Percentiles rank a stretch among this genome's conserved stretches.
Conservation (phyloP, 306 rosid species). For the Fragaria ananassa region DNA sequence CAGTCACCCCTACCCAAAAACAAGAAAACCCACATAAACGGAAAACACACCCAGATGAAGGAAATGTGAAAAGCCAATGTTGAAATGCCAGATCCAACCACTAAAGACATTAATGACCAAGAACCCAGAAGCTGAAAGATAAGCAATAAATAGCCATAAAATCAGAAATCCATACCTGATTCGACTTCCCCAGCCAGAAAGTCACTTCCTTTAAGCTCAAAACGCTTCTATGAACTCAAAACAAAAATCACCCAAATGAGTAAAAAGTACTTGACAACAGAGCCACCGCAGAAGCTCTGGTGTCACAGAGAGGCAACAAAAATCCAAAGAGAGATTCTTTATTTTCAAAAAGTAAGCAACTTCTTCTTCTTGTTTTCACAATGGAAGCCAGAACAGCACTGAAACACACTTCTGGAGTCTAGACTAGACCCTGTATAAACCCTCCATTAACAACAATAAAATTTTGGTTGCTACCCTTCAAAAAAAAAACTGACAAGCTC, state of each 20-base stretch:
- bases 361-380: not conserved
- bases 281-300: not conserved
- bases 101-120: not conserved
- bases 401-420: conserved; percentile 14
- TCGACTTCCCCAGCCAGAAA: conserved; percentile 21
- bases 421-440: conserved; percentile 10
- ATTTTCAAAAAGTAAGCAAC: conserved; percentile 6
- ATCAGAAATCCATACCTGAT: conserved; percentile 21
- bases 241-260: conserved; percentile 9
- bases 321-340: conserved; percentile 7
- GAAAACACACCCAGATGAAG: conserved; percentile 19
- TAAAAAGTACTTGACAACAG: not conserved
- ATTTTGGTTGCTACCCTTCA: not conserved
- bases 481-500: conserved; percentile 9
- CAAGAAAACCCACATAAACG: not conserved
- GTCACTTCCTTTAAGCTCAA: not conserved
- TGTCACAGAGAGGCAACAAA: not conserved
- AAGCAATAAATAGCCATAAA: not conserved
- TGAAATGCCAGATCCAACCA: conserved; percentile 20
- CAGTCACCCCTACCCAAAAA: not conserved
- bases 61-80: conserved; percentile 9
- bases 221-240: not conserved
- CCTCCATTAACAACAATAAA: conserved; percentile 9
- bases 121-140: conserved; percentile 17
- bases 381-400: conserved; percentile 41